Base-by-base conservation (phyloP, 2,329 filamentous ascomycete genomes). In the Hypoxylon sp. region DNA sequence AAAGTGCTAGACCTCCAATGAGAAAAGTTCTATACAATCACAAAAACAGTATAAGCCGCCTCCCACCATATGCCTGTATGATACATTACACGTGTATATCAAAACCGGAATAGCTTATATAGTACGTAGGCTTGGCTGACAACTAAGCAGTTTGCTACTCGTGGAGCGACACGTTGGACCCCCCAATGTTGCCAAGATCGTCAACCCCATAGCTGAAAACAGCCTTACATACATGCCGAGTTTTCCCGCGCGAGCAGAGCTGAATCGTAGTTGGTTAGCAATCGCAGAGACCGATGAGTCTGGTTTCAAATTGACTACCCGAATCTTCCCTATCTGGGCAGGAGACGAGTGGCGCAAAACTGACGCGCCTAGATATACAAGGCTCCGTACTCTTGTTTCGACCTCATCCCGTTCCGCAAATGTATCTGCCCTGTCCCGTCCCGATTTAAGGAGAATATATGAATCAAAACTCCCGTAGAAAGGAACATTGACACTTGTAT, bases 171-270 rank as follows among this genome's bases (percentile, higher is more conserved):
- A 60, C 45, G 50, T 60, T 32, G 9, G 43, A 36, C 41, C 49
- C 53, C 53, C 51, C 19, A 60, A 61, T 61, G 43, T 41, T 41
- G 60, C 63, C 56, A 68, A 63, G 66, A 55, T 63, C 25, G 50
- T 41, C 58, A 14, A 55, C 10, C 41, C 59, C 51, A 13, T 60
- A 69, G 66, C 66, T 69, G 66, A 66, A 69, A 60, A 60, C 63
- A 69, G 66, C 66, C 66, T 63, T 34, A 34, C 49, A 45, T 52
- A 46, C 43, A 51, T 63, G 55, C 66, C 59, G 66, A 66, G 58
- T 60, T 60, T 55, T 65, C 49, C 66, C 66, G 30, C 17, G 36
- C 41, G 25, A 30, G 48, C 34, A 63, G 30, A 68, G 66, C 66
- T 69, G 63, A 68, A 52, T 17, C 17, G 17, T 2, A 43, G 17